Base-by-base conservation (phyloP, 345 rosid species). In the Anastatica hierochuntica region DNA sequence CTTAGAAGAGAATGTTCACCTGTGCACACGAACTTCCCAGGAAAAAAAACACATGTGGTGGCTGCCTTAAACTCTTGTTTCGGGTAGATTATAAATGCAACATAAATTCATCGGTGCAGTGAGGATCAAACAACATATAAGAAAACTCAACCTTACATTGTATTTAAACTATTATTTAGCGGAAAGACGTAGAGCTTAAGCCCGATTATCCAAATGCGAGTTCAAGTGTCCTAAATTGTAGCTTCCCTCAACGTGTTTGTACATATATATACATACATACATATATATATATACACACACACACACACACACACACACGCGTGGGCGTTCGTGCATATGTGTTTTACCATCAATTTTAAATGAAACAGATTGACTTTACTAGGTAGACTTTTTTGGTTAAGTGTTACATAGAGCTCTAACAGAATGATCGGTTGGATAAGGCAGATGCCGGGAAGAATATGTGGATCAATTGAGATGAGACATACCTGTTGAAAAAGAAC, bases 401-500 rank as follows among this genome's bases (percentile, higher is more conserved):
- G 26, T 43, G 48, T 37, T 42, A 41, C 38, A 49, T 24, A 53
- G 37, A 27, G 48, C 10, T 19, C 48, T 44, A 31, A 56, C 19
- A 63, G 37, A 26, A 15, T 30, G 68, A 48, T 47, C 29, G 39
- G 36, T 23, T 47, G 30, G 37, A 48, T 47, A 48, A 49, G 26
- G 64, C 47, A 66, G 19, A 45, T 40, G 18, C 46, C 45, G 39
- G 12, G n/a, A 31, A 33, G 38, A 40, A 31, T 53, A 52, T 52
- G 50, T 46, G 38, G 20, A 42, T 7, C 57, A 24, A 40, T 24
- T n/a, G 37, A 33, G 52, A 53, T 9, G 46, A 66, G 38, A 43
- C 51, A 54, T 82, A 87, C 98, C 96, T 88, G 96, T 69, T 75
- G 84, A 61, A 92, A 79, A 51, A 88, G 81, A 56, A 76, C 76